Base-by-base conservation (phyloP, 768 basidiomycete genomes). In the Russula abietina region DNA sequence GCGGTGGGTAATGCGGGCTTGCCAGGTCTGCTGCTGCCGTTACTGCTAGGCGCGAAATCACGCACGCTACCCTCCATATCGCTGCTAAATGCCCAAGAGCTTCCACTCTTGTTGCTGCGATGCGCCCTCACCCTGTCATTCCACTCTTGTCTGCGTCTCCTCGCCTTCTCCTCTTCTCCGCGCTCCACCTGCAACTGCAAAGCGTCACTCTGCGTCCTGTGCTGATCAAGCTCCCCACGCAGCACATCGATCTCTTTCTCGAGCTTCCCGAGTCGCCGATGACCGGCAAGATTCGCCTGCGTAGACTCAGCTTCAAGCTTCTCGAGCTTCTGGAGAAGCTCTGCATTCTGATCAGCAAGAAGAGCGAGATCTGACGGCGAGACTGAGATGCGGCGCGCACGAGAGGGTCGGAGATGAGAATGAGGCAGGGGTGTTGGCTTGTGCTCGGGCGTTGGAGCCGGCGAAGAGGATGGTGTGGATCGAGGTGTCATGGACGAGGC, bases 331-430 rank as follows among this genome's bases (percentile, higher is more conserved):
- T 79, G 74, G 4, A 89, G 74, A 17, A 94, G 84, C 65, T 93
- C 90, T 0, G 86, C 83, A 68, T 94, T 94, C 74, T 94, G 91
- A 69, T 91, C 88, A 0, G 88, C 82, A 48, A 93, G 82, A 8
- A 81, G 77, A 3, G 84, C 82, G 30, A 93, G 79, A 61, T 91
- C 89, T 17, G 80, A 75, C 1, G 84, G 83, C 4, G 86, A 84
- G 59, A 89, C 81, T 50, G 88, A 84, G 49, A 88, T 79, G 55
- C 81, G 79, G 39, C 80, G 78, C 1, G 75, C 65, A 57, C 61
- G 70, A 45, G 60, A 67, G 75, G 78, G 17, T 57, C 53, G 59
- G 65, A 69, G 1, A 67, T 65, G 22, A 19, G 62, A 2, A 67
- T 65, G 22, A 19, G 62, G 38, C 50, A 65, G 46, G 63, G 63